Evolutionary conservation across 2,329 filamentous ascomycete species (phyloP).

Genomic region (Diaporthe destruens): DNA sequence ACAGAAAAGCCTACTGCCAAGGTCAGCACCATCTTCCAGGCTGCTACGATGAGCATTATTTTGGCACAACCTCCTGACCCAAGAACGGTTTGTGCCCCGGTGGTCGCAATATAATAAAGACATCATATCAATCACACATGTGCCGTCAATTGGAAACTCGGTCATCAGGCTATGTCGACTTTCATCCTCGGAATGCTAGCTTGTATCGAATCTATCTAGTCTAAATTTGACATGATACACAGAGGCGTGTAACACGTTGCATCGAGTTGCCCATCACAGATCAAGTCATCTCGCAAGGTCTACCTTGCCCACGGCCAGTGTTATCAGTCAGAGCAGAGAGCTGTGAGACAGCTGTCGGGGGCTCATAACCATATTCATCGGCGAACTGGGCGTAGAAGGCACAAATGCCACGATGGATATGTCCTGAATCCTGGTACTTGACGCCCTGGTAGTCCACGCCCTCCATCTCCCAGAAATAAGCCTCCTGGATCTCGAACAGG

Average conservation of each 20-base stretch:
- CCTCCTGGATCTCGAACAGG: conserved; percentile 28
- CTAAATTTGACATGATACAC: not conserved
- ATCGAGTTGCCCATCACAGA: not conserved
- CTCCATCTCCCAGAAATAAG: conserved; percentile 32
- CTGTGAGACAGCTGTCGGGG: not conserved
- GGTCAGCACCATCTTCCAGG: no score
- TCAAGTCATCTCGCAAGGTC: not conserved
- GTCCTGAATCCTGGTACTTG: conserved; percentile 23
- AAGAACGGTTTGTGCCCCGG: no score
- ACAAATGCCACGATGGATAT: conserved; percentile 27
- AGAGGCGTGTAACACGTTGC: not conserved
- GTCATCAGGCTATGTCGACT: not conserved
- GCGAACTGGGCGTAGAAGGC: conserved; percentile 31
- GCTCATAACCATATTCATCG: conserved; percentile 28
- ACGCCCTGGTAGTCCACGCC: conserved; percentile 4
- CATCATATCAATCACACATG: not conserved
- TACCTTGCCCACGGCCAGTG: not conserved
- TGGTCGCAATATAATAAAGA: not conserved
- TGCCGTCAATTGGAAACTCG: not conserved
- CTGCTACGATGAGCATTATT: no score
- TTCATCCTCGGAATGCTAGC: not conserved
- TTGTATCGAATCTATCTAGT: conserved; percentile 20
- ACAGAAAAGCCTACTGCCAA: not conserved
- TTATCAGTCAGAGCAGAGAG: conserved; percentile 11
- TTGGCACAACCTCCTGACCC: no score